A percentile compares a stretch with the other conserved stretches of the same genome.
Evolutionary conservation across 106 monocot genomes (phyloP).

Genomic region (Apostasia ramifera): DNA sequence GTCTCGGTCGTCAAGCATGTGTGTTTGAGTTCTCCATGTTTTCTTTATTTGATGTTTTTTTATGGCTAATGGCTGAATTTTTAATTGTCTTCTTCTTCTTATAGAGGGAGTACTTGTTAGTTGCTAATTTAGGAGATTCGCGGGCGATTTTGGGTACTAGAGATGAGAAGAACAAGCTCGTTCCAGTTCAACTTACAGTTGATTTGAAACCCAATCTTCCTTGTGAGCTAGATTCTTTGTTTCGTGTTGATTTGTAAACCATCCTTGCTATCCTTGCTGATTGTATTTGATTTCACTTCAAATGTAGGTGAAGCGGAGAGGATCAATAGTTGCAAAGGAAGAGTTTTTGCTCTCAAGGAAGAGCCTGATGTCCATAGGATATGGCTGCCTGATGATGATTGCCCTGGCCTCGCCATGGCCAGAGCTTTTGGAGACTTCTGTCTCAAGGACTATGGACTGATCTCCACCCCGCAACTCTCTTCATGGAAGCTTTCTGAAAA

Average conservation of each 20-base stretch:
- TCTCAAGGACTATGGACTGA: slow-evolving; percentile 46
- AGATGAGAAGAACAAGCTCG: slow-evolving; percentile 23
- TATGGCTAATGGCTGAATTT: neutral
- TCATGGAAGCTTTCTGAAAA: slow-evolving; percentile 30
- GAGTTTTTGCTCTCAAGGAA: slow-evolving; percentile 45
- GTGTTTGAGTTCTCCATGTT: neutral
- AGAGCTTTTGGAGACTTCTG: slow-evolving; percentile 57
- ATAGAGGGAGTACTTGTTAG: slow-evolving; percentile 32
- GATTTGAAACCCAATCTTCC: slow-evolving; percentile 52
- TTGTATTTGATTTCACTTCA: neutral
- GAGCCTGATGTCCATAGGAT: slow-evolving; percentile 42
- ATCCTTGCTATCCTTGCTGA: neutral
- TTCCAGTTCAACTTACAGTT: slow-evolving; percentile 42
- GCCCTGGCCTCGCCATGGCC: slow-evolving; percentile 52
- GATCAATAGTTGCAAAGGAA: slow-evolving; percentile 36
- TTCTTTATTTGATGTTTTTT: neutral
- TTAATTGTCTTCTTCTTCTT: neutral
- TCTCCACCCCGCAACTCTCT: slow-evolving; percentile 37
- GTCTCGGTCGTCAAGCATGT: slow-evolving; percentile 40
- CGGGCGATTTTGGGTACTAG: slow-evolving; percentile 35
- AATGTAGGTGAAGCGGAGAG: slow-evolving; percentile 34
- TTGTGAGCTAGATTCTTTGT: slow-evolving; percentile 12
- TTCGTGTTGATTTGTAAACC: neutral
- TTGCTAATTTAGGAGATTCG: slow-evolving; percentile 50
- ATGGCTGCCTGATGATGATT: slow-evolving; percentile 46